Percentiles rank a stretch among this genome's conserved stretches.
Conservation (phyloP, 208 protist genomes). For the Acanthamoeba royreba region DNA sequence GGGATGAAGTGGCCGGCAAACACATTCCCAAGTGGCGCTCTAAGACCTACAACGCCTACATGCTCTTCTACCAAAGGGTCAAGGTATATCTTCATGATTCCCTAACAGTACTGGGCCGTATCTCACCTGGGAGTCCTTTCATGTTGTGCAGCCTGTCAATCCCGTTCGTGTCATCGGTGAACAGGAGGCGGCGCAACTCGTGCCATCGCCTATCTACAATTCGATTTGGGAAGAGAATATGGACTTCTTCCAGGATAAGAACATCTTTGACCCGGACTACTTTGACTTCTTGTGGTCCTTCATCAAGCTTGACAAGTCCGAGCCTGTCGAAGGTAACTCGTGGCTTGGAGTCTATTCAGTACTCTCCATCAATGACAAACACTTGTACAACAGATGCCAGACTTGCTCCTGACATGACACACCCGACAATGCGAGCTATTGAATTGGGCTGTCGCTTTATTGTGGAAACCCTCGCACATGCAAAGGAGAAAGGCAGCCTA, state of each 20-base stretch:
- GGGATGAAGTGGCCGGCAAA: slow-evolving; percentile 47
- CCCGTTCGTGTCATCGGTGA: background rate
- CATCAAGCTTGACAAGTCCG: slow-evolving; percentile 10
- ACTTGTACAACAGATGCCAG: background rate
- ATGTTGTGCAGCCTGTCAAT: background rate
- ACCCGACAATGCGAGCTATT: slow-evolving; percentile 56
- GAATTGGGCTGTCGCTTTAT: slow-evolving; percentile 66
- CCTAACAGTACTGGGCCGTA: background rate
- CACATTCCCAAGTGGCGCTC: background rate
- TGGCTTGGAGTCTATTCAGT: background rate
- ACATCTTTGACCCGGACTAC: slow-evolving; percentile 74
- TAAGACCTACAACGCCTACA: slow-evolving; percentile 76
- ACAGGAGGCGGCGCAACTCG: background rate
- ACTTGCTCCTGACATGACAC: background rate
- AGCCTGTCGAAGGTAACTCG: background rate
- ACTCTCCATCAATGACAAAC: background rate
- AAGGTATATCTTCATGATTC: background rate
- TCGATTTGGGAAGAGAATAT: slow-evolving; percentile 75
- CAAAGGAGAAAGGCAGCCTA: slow-evolving; percentile 57
- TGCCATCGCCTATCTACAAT: slow-evolving; percentile 58
- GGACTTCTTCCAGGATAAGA: slow-evolving; percentile 72
- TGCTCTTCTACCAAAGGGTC: slow-evolving; percentile 66
- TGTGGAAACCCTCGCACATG: slow-evolving; percentile 68
- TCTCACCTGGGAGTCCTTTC: background rate
- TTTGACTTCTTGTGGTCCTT: slow-evolving; percentile 67